Evolutionary conservation across 2,329 filamentous ascomycete genomes (phyloP).

Genomic region (Plenodomus tracheiphilus): DNA sequence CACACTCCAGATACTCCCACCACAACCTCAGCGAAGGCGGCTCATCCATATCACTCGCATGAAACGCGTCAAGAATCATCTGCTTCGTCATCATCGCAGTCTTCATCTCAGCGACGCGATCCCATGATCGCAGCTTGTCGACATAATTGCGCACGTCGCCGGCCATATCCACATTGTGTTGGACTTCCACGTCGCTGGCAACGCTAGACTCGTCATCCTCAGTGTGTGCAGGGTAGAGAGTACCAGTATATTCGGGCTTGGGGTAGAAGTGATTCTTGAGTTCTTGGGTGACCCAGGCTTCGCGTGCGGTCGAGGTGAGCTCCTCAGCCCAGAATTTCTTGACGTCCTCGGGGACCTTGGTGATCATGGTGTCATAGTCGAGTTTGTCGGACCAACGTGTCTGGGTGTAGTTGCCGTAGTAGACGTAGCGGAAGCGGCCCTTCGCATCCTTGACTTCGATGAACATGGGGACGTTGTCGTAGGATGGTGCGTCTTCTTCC

Average conservation of each 20-base stretch:
- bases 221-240: slow-evolving; percentile 14
- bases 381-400: slow-evolving; percentile 50
- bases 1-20: slow-evolving; percentile 54
- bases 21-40: slow-evolving; percentile 49
- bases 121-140: slow-evolving; percentile 44
- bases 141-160: slow-evolving; percentile 41
- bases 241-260: slow-evolving; percentile 46
- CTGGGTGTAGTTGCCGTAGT: slow-evolving; percentile 53
- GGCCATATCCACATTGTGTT: slow-evolving; percentile 27
- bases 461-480: slow-evolving; percentile 49
- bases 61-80: slow-evolving; percentile 46
- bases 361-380: slow-evolving; percentile 46
- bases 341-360: slow-evolving; percentile 44
- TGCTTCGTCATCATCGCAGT: slow-evolving; percentile 42
- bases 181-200: slow-evolving; percentile 21
- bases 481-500: slow-evolving; percentile 28
- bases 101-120: slow-evolving; percentile 44
- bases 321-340: slow-evolving; percentile 47
- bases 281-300: slow-evolving; percentile 48
- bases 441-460: slow-evolving; percentile 20
- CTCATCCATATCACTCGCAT: slow-evolving; percentile 44
- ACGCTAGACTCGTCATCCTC: slow-evolving; percentile 16
- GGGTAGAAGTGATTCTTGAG: slow-evolving; percentile 50
- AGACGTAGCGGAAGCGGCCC: slow-evolving; percentile 38
- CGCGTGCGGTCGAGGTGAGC: slow-evolving; percentile 40